These are phyloP conservation scores for Pichia sp. DNA, from an alignment of 1,139 yeast genomes.

Conservation along the genomic window DNA sequence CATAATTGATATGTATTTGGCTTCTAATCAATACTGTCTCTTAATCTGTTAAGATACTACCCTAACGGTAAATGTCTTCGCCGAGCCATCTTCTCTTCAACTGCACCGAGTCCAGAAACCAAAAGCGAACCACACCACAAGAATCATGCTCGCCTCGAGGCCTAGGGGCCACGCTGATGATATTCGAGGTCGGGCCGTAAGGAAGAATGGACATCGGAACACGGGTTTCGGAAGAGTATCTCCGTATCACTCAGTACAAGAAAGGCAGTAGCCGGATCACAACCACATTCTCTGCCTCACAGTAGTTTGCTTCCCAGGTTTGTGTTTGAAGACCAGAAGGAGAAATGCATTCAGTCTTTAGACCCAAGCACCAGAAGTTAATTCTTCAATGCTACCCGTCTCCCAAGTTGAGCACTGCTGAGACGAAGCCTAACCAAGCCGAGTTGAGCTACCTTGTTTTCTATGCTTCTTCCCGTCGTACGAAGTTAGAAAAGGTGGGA, in stretches of 20 bases:
- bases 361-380: conserved; percentile 82
- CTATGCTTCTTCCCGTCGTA: conserved; percentile 88
- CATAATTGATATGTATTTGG: conserved; percentile 26
- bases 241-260: not conserved
- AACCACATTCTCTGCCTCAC: not conserved
- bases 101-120: not conserved
- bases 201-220: not conserved
- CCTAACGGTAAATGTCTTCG: no score
- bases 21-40: no score
- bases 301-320: not conserved
- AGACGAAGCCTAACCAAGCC: conserved; percentile 86
- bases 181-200: not conserved
- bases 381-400: conserved; percentile 94
- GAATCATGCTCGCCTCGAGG: not conserved
- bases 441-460: conserved; percentile 84
- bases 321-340: not conserved
- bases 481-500: conserved; percentile 84
- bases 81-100: no score
- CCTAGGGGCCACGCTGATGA: not conserved
- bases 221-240: not conserved
- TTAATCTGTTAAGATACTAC: no score
- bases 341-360: conserved; percentile 19
- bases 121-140: not conserved
- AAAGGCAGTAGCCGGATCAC: not conserved
- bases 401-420: conserved; percentile 49